Evolutionary conservation across 1,284 basidiomycete genomes (phyloP), one percentile per base, ranked within the genome.

Genomic region (Cryptococcus sp.): DNA sequence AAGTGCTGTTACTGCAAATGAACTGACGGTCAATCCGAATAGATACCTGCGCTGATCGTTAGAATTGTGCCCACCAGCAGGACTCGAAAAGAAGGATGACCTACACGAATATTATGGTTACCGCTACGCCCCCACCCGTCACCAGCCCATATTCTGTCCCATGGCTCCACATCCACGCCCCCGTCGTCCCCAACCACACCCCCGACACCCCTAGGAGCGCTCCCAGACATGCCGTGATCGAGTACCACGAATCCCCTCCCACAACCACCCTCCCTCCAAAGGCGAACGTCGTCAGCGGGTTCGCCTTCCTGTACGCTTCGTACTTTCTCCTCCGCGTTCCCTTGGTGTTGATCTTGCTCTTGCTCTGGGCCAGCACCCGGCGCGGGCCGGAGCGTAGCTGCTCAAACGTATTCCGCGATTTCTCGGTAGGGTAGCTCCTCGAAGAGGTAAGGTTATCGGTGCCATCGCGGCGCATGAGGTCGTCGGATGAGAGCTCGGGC

Each of bases 111-210:
- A 94, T 78, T 21, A 88, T 85, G 57, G 92, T 77, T 55, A 89
- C 79, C 20, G 84, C 84, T 75, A 92, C 81, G 68, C 95, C 95
- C 18, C 84, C 85, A 40, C 85, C 86, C 24, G 87, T 78, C n/a
- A 79, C 80, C 3, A 88, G 84, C 13, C 90, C 83, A n/a, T 86
- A 88, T 4, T 84, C 86, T 59, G 84, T 84, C 62, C 85, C 80
- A 67, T 90, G 81, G 35, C 77, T 75, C 89, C 91, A 94, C 83
- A 91, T 87, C 85, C 88, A 92, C 20, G 87, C 85, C 57, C 86
- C 86, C 3, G 90, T 92, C 21, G 87, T 88, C 4, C 85, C 87
- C 65, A 94, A 83, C 88, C 88, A 96, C 8, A 86, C 76, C 0
- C 86, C 89, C 1, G 86, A 77, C 58, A 95, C 80, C 15, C 82